These are phyloP conservation scores for Pythium myriotylum DNA, from an alignment of 352 stramenopile species.

Conservation along the genomic window DNA sequence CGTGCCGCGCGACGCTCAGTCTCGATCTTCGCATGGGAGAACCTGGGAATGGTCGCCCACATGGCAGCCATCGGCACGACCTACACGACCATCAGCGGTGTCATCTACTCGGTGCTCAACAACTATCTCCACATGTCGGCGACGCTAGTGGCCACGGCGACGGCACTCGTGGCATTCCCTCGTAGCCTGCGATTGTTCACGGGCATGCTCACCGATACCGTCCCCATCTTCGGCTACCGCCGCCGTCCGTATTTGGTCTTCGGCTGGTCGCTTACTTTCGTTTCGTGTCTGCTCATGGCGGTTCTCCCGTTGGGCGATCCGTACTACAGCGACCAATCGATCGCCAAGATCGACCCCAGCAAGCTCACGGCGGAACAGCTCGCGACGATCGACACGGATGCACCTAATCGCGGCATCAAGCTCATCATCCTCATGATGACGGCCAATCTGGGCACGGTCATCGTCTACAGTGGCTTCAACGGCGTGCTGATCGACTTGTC, in stretches of 20 bases:
- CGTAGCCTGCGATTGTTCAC: conserved; percentile 39
- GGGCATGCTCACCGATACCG: conserved; percentile 40
- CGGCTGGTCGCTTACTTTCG: conserved; percentile 31
- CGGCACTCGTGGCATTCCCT: conserved; percentile 28
- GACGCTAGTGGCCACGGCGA: conserved; percentile 18
- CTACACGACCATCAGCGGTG: conserved; percentile 21
- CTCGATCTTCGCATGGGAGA: conserved; percentile 28
- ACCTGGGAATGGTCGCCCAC: conserved; percentile 33
- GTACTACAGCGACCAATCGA: conserved; percentile 50
- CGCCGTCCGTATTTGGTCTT: conserved; percentile 43
- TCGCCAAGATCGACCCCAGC: conserved; percentile 29
- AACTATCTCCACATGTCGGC: conserved; percentile 25
- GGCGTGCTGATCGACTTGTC: conserved; percentile 48
- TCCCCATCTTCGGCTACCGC: conserved; percentile 42
- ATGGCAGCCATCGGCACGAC: conserved; percentile 24
- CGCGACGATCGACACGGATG: conserved; percentile 38
- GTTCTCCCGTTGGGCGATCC: conserved; percentile 36
- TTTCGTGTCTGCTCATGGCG: conserved; percentile 35
- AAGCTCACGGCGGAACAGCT: conserved; percentile 35
- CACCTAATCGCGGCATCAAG: conserved; percentile 35
- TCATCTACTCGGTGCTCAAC: conserved; percentile 34
- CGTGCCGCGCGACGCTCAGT: conserved; percentile 19
- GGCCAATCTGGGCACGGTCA: conserved; percentile 46
- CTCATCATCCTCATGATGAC: conserved; percentile 56
- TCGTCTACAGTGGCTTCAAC: conserved; percentile 25